Conservation (phyloP, 257 asterid species). For the Solanum tarapatanum region DNA sequence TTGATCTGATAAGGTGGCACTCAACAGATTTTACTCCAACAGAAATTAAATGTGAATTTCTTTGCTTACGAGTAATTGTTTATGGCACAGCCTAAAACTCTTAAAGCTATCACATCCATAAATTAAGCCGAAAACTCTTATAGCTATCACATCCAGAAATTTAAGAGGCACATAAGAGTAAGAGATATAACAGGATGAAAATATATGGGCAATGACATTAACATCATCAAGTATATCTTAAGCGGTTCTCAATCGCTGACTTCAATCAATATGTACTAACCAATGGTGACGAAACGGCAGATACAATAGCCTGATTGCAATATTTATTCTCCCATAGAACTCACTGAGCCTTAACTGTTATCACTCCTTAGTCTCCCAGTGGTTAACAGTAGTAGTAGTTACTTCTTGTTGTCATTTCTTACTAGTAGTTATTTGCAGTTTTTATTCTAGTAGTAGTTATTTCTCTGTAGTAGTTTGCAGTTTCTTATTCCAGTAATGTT, state of each 20-base stretch:
- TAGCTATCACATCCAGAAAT: not conserved
- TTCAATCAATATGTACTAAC: not conserved
- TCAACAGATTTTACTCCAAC: not conserved
- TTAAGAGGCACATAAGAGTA: not conserved
- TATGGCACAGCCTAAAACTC: not conserved
- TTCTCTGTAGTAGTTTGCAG: not conserved
- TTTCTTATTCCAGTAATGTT: not conserved
- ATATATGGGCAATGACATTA: not conserved
- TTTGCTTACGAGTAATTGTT: not conserved
- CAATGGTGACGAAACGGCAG: not conserved
- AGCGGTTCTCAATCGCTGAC: not conserved
- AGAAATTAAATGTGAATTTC: not conserved
- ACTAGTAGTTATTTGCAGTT: not conserved
- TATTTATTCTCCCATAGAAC: not conserved
- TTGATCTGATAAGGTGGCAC: not conserved
- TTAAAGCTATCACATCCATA: not conserved
- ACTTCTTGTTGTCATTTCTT: not conserved
- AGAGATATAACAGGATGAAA: not conserved
- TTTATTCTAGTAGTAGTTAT: not conserved
- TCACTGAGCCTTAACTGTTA: not conserved
- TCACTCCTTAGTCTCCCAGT: not conserved
- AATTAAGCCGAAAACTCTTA: not conserved
- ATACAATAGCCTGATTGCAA: not conserved
- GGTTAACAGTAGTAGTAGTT: not conserved
- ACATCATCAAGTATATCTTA: not conserved